A percentile compares a stretch with the other conserved stretches of the same genome.
phyloP scores from a whole-genome alignment of 257 asterid species.

The Solanum arcanum region DNA sequence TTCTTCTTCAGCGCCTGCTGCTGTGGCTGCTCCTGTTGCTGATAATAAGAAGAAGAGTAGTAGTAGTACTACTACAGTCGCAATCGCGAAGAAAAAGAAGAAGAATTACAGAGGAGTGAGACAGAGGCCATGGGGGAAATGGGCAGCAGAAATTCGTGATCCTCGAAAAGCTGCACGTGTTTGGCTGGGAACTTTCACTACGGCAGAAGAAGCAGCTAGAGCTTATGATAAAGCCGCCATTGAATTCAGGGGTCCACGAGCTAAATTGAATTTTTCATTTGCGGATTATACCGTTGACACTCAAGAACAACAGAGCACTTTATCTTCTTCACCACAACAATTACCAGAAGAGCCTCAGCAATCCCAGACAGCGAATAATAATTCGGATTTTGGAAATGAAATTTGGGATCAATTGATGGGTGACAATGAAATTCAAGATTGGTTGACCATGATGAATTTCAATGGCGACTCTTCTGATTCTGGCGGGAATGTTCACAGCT shows the following conservation, averaged over 20 bases:
- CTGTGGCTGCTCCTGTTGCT: neutral
- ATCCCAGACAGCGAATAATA: neutral
- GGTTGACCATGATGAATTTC: conserved; percentile 62
- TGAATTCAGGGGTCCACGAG: conserved; percentile 83
- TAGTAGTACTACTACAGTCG: neutral
- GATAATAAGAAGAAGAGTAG: conserved; percentile 9
- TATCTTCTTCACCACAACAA: neutral
- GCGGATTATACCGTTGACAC: conserved; percentile 34
- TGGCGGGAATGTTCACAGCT: conserved; percentile 25
- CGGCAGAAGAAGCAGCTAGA: conserved; percentile 76
- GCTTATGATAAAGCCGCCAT: conserved; percentile 83
- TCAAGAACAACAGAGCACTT: conserved; percentile 4
- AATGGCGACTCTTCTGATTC: conserved; percentile 44
- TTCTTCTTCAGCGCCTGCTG: neutral
- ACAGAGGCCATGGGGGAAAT: conserved; percentile 93
- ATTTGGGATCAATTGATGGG: conserved; percentile 9
- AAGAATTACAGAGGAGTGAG: conserved; percentile 86
- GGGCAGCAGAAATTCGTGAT: conserved; percentile 92
- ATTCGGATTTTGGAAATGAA: neutral
- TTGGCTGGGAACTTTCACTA: conserved; percentile 84
- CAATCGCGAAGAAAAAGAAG: conserved; percentile 27
- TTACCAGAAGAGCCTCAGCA: neutral
- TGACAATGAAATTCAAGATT: conserved; percentile 41
- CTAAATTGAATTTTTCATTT: conserved; percentile 70
- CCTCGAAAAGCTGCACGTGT: conserved; percentile 77